A percentile compares a stretch with the other conserved stretches of the same genome.
Conservation (phyloP, 495 filamentous ascomycete genomes). For the Penicillium alfredii region DNA sequence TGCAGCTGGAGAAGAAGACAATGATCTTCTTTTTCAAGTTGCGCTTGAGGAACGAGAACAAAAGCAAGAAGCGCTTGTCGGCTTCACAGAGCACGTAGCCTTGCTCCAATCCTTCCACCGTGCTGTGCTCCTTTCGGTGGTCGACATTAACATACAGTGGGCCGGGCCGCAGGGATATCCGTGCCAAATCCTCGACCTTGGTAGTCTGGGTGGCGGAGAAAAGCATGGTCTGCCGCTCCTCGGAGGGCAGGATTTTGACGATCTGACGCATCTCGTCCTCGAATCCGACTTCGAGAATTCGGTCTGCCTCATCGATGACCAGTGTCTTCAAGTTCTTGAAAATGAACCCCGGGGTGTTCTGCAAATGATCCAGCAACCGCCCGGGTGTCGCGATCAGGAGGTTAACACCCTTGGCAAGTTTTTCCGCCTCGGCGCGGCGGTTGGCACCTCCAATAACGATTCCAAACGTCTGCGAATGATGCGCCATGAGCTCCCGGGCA, state of each 20-base stretch:
- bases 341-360: conserved; percentile 86
- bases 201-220: conserved; percentile 98
- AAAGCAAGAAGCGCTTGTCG: conserved; percentile 86
- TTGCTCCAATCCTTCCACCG: conserved; percentile 89
- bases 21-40: conserved; percentile 93
- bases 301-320: conserved; percentile 85
- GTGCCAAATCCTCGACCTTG: conserved; percentile 92
- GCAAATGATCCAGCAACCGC: conserved; percentile 86
- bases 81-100: conserved; percentile 91
- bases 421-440: conserved; percentile 84
- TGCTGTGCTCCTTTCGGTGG: conserved; percentile 68
- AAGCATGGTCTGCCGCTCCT: conserved; percentile 89
- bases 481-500: conserved; percentile 80
- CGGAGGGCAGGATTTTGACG: conserved; percentile 86
- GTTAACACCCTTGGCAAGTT: conserved; percentile 90
- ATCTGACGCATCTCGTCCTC: conserved; percentile 98
- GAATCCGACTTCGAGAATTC: conserved; percentile 94
- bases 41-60: conserved; percentile 94
- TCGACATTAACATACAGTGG: conserved; percentile 96
- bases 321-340: conserved; percentile 89
- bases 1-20: conserved; percentile 92
- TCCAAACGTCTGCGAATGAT: conserved; percentile 88
- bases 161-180: conserved; percentile 86
- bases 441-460: conserved; percentile 97
- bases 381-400: conserved; percentile 91